A percentile compares a stretch with the other conserved stretches of the same genome.
Conservation (phyloP, 129 eudicot species). For the Artemisia tridentata region DNA sequence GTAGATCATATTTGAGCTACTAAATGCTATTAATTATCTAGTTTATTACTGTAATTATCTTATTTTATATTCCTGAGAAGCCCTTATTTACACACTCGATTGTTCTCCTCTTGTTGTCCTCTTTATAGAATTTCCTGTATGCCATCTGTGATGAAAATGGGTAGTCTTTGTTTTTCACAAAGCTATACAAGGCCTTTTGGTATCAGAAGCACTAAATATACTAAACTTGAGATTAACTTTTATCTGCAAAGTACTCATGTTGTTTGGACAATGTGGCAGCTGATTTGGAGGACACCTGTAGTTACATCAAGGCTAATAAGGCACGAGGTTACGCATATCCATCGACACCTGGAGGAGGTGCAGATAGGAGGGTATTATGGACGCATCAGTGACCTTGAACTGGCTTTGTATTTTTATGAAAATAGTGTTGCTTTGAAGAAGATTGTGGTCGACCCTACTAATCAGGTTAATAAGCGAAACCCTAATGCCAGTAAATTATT, state of each 20-base stretch:
- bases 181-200: background rate
- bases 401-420: conserved; percentile 32
- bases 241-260: conserved; percentile 9
- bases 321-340: conserved; percentile 24
- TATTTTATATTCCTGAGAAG: background rate
- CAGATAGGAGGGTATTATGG: conserved; percentile 46
- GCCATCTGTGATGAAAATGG: background rate
- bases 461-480: conserved; percentile 23
- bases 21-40: background rate
- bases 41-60: background rate
- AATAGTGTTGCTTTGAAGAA: conserved; percentile 36
- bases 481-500: background rate
- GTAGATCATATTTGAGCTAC: background rate
- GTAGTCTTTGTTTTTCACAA: background rate
- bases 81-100: background rate
- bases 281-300: conserved; percentile 38
- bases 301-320: conserved; percentile 28
- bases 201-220: background rate
- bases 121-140: background rate
- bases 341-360: conserved; percentile 30
- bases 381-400: conserved; percentile 40
- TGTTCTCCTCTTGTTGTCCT: background rate
- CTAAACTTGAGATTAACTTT: background rate
- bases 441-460: conserved; percentile 38
- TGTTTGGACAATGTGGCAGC: conserved; percentile 27